These are phyloP conservation scores for Trichothecium sympodiale DNA, from an alignment of 2,329 filamentous ascomycete species.

Conservation along the genomic window DNA sequence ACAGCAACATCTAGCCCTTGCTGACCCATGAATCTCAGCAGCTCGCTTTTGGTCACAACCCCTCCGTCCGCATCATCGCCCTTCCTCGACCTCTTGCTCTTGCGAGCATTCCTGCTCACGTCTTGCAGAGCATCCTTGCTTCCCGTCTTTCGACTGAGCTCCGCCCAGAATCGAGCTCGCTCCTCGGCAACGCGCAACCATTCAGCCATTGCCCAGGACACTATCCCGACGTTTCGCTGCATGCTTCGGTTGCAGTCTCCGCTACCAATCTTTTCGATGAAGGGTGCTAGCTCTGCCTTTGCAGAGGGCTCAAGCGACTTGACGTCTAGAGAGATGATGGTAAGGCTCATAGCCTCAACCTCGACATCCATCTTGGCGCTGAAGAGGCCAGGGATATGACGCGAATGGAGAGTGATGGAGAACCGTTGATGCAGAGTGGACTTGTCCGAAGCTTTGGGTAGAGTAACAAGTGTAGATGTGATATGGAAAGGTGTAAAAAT, in stretches of 20 bases:
- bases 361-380: constrained; percentile 44
- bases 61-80: background rate
- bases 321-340: constrained; percentile 42
- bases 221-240: constrained; percentile 44
- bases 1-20: constrained; percentile 35
- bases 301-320: constrained; percentile 46
- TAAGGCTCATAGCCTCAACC: constrained; percentile 41
- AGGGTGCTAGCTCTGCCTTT: constrained; percentile 44
- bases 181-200: constrained; percentile 52
- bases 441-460: constrained; percentile 21
- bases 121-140: constrained; percentile 17
- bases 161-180: constrained; percentile 52
- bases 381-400: constrained; percentile 39
- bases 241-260: constrained; percentile 31
- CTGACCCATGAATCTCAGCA: constrained; percentile 43
- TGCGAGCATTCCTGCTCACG: constrained; percentile 13
- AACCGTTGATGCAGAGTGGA: constrained; percentile 39
- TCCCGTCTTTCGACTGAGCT: constrained; percentile 35
- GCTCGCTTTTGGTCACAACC: constrained; percentile 21
- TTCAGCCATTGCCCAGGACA: constrained; percentile 57
- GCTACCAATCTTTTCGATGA: constrained; percentile 32
- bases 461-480: constrained; percentile 37
- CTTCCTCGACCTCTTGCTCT: constrained; percentile 9
- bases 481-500: constrained; percentile 60
- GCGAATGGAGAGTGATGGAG: constrained; percentile 37